A percentile compares a stretch with the other conserved stretches of the same genome.
These are phyloP conservation scores for Talaromyces sp. DNA, from an alignment of 2,329 filamentous ascomycete genomes.

Conservation along the genomic window DNA sequence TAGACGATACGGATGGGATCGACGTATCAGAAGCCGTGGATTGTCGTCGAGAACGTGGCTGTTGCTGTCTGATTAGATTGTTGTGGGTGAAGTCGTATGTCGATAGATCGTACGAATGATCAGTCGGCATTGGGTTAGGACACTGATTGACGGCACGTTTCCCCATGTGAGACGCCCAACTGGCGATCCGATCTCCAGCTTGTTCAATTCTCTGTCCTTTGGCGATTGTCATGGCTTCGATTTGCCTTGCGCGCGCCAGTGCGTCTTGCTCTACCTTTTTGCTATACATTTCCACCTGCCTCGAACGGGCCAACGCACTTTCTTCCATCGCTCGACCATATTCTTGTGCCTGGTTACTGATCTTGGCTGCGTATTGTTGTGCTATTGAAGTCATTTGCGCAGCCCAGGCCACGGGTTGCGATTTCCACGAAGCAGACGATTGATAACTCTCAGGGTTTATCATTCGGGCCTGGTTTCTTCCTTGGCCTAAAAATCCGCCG, in stretches of 20 bases:
- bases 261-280: conserved; percentile 14
- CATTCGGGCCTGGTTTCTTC: background rate
- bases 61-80: background rate
- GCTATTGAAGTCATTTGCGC: conserved; percentile 35
- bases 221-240: conserved; percentile 23
- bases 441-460: background rate
- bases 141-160: background rate
- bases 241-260: conserved; percentile 28
- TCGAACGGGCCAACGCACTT: conserved; percentile 35
- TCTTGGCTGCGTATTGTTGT: conserved; percentile 40
- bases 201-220: conserved; percentile 28
- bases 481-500: background rate
- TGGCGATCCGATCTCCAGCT: conserved; percentile 18
- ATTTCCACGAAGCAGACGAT: background rate
- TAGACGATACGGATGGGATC: conserved; percentile 36
- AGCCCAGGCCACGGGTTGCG: conserved; percentile 32
- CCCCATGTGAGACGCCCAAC: conserved; percentile 14
- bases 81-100: background rate
- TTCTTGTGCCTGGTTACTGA: conserved; percentile 34
- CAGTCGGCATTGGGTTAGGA: conserved; percentile 4
- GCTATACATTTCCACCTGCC: conserved; percentile 39
- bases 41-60: conserved; percentile 23
- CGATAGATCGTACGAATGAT: background rate
- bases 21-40: conserved; percentile 28
- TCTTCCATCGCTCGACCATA: conserved; percentile 40